Evolutionary conservation across 1,284 basidiomycete genomes (phyloP).

Genomic region (Cerrena zonata): DNA sequence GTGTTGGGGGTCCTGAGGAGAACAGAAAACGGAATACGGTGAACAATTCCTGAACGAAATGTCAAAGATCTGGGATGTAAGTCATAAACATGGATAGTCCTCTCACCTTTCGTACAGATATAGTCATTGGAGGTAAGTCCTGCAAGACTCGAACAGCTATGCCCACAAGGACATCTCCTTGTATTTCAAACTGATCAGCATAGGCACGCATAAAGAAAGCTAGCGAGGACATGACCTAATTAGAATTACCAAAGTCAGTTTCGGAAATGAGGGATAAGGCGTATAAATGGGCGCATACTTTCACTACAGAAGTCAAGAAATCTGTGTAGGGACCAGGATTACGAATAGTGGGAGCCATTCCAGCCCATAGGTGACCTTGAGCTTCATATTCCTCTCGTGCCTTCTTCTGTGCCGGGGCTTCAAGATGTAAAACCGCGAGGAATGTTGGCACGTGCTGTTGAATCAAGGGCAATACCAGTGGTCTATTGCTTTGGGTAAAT

Average conservation of each 20-base stretch:
- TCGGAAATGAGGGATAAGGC: constrained; percentile 3
- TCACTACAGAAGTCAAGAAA: constrained; percentile 89
- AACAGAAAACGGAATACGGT: constrained; percentile 91
- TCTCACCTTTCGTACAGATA: constrained; percentile 71
- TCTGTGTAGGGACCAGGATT: constrained; percentile 82
- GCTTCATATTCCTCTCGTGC: constrained; percentile 77
- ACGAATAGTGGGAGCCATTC: constrained; percentile 73
- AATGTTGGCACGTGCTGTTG: constrained; percentile 72
- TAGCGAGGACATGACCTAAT: constrained; percentile 84
- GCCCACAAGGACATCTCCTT: constrained; percentile 79
- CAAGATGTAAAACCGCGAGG: constrained; percentile 70
- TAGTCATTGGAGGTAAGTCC: constrained; percentile 87
- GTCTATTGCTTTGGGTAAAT: constrained; percentile 79
- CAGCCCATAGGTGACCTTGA: constrained; percentile 79
- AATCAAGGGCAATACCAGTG: constrained; percentile 64
- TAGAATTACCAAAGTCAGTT: not conserved
- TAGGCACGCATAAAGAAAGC: constrained; percentile 83
- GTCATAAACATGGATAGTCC: not conserved
- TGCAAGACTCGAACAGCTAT: constrained; percentile 84
- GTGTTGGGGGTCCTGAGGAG: constrained; percentile 28
- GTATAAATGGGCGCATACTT: constrained; percentile 62
- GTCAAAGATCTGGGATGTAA: too few relatives aligned
- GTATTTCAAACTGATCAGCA: constrained; percentile 67
- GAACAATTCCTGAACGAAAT: constrained; percentile 85
- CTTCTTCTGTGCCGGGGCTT: constrained; percentile 83